Evolutionary conservation across 1,139 yeast species (phyloP).

Genomic region (Kluyveromyces marxianus): DNA sequence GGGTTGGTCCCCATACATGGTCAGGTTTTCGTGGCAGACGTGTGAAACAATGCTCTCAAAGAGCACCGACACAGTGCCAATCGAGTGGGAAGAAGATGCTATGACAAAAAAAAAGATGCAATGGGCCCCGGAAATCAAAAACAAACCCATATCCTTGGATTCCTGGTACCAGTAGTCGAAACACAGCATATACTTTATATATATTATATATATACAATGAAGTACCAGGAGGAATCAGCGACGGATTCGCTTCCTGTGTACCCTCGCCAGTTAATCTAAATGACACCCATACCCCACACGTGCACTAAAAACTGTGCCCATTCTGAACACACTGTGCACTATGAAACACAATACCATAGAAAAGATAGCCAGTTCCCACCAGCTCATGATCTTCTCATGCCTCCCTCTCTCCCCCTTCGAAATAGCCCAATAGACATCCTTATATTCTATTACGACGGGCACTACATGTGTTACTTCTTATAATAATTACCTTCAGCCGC

Average conservation of each 20-base stretch:
- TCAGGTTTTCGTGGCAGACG: conserved; percentile 93
- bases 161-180: conserved; percentile 19
- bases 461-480: background rate
- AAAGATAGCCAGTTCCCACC: too few species aligned
- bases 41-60: conserved; percentile 58
- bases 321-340: too few species aligned
- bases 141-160: conserved; percentile 22
- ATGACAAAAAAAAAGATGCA: conserved; percentile 21
- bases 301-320: too few species aligned
- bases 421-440: background rate
- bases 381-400: too few species aligned
- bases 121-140: conserved; percentile 18
- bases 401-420: background rate
- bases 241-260: too few species aligned
- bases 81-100: conserved; percentile 55
- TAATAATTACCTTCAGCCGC: too few species aligned
- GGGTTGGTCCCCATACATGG: conserved; percentile 77
- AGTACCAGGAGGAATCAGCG: background rate
- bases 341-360: too few species aligned
- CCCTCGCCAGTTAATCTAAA: too few species aligned
- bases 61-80: conserved; percentile 36
- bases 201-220: background rate
- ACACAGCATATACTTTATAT: conserved; percentile 3
- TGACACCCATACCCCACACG: too few species aligned
- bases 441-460: background rate